phyloP scores from a whole-genome alignment of 2,329 filamentous ascomycete species.

The Immersiporthe knoxdaviesiana region DNA sequence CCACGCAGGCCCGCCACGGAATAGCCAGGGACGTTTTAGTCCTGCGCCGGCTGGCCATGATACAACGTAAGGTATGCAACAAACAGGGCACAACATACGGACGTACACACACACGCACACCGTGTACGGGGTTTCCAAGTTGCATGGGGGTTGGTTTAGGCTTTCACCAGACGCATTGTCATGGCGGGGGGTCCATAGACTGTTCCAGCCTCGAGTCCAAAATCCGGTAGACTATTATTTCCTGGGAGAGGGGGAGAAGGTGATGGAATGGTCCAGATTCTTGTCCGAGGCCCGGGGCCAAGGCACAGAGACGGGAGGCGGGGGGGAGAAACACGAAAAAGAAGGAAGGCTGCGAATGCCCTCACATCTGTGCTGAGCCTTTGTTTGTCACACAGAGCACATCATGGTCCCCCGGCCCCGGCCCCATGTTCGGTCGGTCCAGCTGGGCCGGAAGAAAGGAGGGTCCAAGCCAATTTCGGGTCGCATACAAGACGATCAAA shows the following conservation, averaged over 20 bases:
- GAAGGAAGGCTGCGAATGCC: slow-evolving; percentile 12
- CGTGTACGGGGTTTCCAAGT: not conserved
- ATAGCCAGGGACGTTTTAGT: not conserved
- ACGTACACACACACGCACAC: not conserved
- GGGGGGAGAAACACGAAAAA: not conserved
- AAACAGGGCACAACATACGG: not conserved
- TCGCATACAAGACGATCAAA: not conserved
- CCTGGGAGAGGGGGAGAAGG: not conserved
- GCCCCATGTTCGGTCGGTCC: not conserved
- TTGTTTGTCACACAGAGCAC: slow-evolving; percentile 2
- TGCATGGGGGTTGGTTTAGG: not conserved
- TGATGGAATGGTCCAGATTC: slow-evolving; percentile 2
- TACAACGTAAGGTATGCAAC: not conserved
- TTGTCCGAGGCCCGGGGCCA: not conserved
- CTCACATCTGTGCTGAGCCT: slow-evolving; percentile 5
- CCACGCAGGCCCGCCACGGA: not conserved
- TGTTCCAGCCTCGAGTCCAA: slow-evolving; percentile 1
- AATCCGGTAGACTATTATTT: not conserved
- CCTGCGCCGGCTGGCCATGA: not conserved
- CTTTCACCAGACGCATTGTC: not conserved
- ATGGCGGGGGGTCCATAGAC: not conserved
- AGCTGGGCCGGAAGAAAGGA: not conserved
- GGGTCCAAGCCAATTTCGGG: not conserved
- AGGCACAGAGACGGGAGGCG: not conserved
- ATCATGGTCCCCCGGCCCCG: too few species aligned